Conservation (phyloP, 495 filamentous ascomycete species). For the Penicillium coprophilum region DNA sequence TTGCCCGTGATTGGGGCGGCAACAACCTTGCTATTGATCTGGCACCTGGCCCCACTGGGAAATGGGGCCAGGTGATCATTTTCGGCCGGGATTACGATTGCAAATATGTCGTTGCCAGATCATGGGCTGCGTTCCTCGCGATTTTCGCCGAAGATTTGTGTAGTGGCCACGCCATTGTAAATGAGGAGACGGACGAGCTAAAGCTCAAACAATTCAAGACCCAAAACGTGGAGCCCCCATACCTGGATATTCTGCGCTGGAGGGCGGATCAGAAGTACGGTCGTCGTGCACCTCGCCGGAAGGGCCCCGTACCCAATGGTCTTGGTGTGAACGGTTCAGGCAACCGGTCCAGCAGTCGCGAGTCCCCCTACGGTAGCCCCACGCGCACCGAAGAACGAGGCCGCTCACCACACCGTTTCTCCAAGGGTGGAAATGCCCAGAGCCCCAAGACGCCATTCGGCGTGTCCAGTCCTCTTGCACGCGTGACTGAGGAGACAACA, state of each 20-base stretch:
- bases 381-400: constrained; percentile 52
- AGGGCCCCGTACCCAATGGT: constrained; percentile 39
- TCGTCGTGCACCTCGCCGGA: constrained; percentile 52
- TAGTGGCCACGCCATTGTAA: constrained; percentile 81
- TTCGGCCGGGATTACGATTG: constrained; percentile 98
- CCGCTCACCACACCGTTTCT: constrained; percentile 55
- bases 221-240: constrained; percentile 84
- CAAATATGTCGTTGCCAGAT: constrained; percentile 93
- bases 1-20: constrained; percentile 96
- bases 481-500: constrained; percentile 51
- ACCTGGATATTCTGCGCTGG: constrained; percentile 93
- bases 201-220: constrained; percentile 90
- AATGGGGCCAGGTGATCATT: constrained; percentile 95
- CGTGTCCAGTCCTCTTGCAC: constrained; percentile 54
- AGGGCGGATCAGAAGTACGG: constrained; percentile 93
- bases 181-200: constrained; percentile 88
- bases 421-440: constrained; percentile 44
- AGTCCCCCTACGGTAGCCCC: constrained; percentile 55
- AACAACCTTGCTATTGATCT: constrained; percentile 95
- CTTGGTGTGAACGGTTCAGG: constrained; percentile 41
- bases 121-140: constrained; percentile 87
- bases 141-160: constrained; percentile 84
- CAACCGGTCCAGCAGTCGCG: constrained; percentile 35
- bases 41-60: constrained; percentile 83
- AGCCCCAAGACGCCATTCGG: constrained; percentile 52